Conservation (phyloP, 2,329 filamentous ascomycete species). For the Pseudocercospora vitis region DNA sequence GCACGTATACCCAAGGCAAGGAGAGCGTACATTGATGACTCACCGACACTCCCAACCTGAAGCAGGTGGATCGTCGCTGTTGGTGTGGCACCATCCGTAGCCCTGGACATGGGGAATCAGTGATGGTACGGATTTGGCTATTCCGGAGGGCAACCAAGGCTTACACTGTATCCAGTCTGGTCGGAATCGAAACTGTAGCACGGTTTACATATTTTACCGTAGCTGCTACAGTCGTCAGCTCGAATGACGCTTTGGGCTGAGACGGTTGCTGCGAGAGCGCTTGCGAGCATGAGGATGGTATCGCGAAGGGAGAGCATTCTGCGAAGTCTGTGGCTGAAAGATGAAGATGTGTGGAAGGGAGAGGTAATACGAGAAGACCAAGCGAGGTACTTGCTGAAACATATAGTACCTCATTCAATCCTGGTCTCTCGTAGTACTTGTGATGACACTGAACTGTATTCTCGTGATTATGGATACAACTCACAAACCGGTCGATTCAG, state of each 20-base stretch:
- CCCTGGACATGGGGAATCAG: not conserved
- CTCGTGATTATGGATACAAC: too few relatives aligned
- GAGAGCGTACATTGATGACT: not conserved
- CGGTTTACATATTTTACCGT: not conserved
- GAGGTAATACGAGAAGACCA: too few relatives aligned
- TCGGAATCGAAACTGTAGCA: not conserved
- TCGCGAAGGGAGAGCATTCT: not conserved
- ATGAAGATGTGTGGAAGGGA: too few relatives aligned
- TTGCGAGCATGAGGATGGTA: not conserved
- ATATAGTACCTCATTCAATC: too few relatives aligned
- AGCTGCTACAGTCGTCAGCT: not conserved
- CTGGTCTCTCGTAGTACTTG: too few relatives aligned
- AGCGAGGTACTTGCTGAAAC: too few relatives aligned
- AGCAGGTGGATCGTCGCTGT: not conserved
- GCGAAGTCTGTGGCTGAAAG: not conserved
- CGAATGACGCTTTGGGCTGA: not conserved
- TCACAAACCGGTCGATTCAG: too few relatives aligned
- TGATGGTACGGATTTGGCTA: too few relatives aligned
- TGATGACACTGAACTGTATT: too few relatives aligned
- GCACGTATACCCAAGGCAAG: too few relatives aligned
- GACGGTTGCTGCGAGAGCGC: not conserved
- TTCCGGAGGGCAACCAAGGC: too few relatives aligned
- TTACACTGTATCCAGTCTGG: not conserved
- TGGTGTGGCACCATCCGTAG: constrained; percentile 6
- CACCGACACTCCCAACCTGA: not conserved